Evolutionary conservation across 1,284 basidiomycete species (phyloP), one percentile per base, ranked within the genome.

Genomic region (Rhizoctonia solani): DNA sequence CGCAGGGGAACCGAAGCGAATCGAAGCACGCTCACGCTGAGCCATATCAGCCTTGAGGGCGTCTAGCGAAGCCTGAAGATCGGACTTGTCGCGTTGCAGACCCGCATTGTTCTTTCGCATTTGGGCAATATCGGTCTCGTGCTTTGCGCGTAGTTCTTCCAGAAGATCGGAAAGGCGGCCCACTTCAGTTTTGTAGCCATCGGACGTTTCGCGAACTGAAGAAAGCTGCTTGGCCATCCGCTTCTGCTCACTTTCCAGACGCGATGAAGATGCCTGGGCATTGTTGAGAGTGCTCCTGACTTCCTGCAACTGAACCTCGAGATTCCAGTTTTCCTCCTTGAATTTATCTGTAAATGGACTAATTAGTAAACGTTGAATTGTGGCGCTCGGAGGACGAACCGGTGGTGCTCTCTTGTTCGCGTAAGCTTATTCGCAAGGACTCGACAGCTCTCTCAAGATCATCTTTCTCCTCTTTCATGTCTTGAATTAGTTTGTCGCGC

Each of bases 251-350:
- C 84, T 79, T 74, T 96, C 92, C 16, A 91, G 81, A 67, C 92
- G 89, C 71, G 85, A 83, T 11, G 84, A 79, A 25, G 85, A 81
- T 6, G 84, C 77, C 70, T 92, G 88, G 1, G 87, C 83, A 58
- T 91, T 87, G 42, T 83, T 75, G 42, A 92, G 81, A 72, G 91
- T 85, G 0, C 86, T 79, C 44, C 89, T 87, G 25, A 96, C 82
- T 71, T 98, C 94, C 76, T 99, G 95, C 30, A 95, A 82, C 23
- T 85, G 85, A 53, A 98, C 92, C 80, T 98, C 95, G 71, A 98
- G 88, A 75, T 98, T 95, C 96, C 96, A 98, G 77, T 97, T 98
- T 79, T 96, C 94, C 77, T 98, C 94, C 80, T 95, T 95, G 85
- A 88, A 95, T 69, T 93, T 92, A 58, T 90, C 87, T 82, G 72